phyloP scores from a whole-genome alignment of 495 filamentous ascomycete species.

The Choiromyces venosus region DNA sequence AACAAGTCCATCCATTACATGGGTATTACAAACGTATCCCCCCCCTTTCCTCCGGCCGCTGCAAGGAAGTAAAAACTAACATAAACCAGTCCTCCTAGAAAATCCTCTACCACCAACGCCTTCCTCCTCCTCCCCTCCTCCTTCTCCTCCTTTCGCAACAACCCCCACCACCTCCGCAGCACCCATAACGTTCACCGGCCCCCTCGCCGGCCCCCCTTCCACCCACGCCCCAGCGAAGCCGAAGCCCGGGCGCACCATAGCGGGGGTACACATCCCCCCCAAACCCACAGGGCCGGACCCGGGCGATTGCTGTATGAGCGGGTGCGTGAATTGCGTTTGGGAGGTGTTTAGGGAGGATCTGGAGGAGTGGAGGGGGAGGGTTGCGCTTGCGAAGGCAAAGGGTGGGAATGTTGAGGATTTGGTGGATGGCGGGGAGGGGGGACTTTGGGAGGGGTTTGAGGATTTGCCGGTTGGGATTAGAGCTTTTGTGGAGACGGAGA shows the following conservation, averaged over 20 bases:
- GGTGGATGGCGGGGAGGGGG: slow-evolving; percentile 69
- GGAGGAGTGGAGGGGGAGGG: slow-evolving; percentile 39
- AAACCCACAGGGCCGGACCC: slow-evolving; percentile 78
- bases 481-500: slow-evolving; percentile 97
- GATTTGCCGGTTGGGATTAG: slow-evolving; percentile 79
- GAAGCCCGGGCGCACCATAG: slow-evolving; percentile 57
- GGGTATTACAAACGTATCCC: slow-evolving; percentile 33
- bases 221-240: slow-evolving; percentile 59
- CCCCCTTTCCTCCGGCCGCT: neutral
- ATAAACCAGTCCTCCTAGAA: slow-evolving; percentile 27
- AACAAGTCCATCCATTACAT: slow-evolving; percentile 32
- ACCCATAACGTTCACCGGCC: slow-evolving; percentile 69
- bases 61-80: slow-evolving; percentile 4
- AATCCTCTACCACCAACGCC: slow-evolving; percentile 29
- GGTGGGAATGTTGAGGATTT: slow-evolving; percentile 52
- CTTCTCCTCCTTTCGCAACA: slow-evolving; percentile 36
- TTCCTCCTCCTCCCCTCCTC: slow-evolving; percentile 23
- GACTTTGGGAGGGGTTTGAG: slow-evolving; percentile 51
- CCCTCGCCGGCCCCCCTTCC: slow-evolving; percentile 67
- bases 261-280: slow-evolving; percentile 76
- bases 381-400: slow-evolving; percentile 32
- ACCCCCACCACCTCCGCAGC: slow-evolving; percentile 49
- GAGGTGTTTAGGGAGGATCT: slow-evolving; percentile 35
- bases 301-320: slow-evolving; percentile 98
- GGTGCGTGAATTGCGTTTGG: slow-evolving; percentile 97